Conservation (phyloP, 2,329 filamentous ascomycete genomes). For the Emydomyces testavorans region DNA sequence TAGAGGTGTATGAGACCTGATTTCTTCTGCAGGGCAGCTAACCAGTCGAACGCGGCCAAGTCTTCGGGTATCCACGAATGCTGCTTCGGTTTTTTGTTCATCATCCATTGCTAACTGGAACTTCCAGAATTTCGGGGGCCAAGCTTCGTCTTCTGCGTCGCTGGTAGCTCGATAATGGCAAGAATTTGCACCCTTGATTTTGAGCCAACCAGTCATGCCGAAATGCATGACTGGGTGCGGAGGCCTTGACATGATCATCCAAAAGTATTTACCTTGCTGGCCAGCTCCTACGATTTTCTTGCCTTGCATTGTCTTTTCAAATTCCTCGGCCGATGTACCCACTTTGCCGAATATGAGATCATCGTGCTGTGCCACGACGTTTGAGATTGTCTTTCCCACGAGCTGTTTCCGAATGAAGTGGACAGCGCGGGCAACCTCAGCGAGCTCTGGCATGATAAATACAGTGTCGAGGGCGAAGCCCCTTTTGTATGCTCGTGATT, state of each 20-base stretch:
- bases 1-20: slow-evolving; percentile 64
- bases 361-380: slow-evolving; percentile 64
- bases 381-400: slow-evolving; percentile 68
- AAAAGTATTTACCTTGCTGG: slow-evolving; percentile 96
- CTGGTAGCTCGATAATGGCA: slow-evolving; percentile 63
- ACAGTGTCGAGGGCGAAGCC: not conserved
- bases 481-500: not conserved
- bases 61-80: slow-evolving; percentile 73
- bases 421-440: slow-evolving; percentile 67
- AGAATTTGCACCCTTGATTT: slow-evolving; percentile 67
- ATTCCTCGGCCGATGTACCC: slow-evolving; percentile 63
- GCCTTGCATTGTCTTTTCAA: slow-evolving; percentile 61
- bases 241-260: slow-evolving; percentile 63
- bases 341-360: slow-evolving; percentile 81
- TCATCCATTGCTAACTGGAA: slow-evolving; percentile 61
- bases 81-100: slow-evolving; percentile 51
- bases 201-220: slow-evolving; percentile 71
- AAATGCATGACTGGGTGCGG: slow-evolving; percentile 87
- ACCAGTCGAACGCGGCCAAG: slow-evolving; percentile 71
- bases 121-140: slow-evolving; percentile 87
- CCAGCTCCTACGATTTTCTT: slow-evolving; percentile 61
- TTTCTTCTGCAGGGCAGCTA: slow-evolving; percentile 63
- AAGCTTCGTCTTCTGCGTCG: slow-evolving; percentile 48
- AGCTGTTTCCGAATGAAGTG: slow-evolving; percentile 73
- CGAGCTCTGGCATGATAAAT: slow-evolving; percentile 38